These are phyloP conservation scores for Leucocoprinus leucothites DNA, from an alignment of 768 basidiomycete genomes.

Conservation along the genomic window DNA sequence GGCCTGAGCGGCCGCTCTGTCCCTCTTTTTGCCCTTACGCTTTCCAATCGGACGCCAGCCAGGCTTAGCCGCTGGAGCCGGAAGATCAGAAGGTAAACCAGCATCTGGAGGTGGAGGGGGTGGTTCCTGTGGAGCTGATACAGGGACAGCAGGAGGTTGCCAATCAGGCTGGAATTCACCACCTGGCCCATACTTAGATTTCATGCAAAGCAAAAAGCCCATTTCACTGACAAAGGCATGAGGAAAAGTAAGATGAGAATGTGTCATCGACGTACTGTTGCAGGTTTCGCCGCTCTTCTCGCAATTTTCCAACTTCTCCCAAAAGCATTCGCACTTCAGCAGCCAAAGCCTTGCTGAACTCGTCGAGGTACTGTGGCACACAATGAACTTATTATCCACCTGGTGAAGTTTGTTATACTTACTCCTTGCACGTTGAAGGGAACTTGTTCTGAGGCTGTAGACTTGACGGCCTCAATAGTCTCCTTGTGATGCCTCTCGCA, in stretches of 20 bases:
- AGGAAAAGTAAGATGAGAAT: background rate
- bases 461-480: constrained; percentile 61
- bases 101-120: constrained; percentile 35
- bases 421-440: constrained; percentile 85
- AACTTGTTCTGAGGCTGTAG: constrained; percentile 73
- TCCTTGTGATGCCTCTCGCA: constrained; percentile 62
- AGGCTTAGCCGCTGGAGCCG: background rate
- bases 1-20: constrained; percentile 18
- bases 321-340: constrained; percentile 82
- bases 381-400: background rate
- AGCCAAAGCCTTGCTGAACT: constrained; percentile 83
- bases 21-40: constrained; percentile 27
- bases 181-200: constrained; percentile 78
- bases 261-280: constrained; percentile 59
- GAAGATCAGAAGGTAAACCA: constrained; percentile 22
- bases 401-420: constrained; percentile 23
- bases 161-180: constrained; percentile 86
- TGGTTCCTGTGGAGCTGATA: constrained; percentile 39
- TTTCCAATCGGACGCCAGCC: constrained; percentile 10
- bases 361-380: constrained; percentile 67
- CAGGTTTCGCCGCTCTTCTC: constrained; percentile 72
- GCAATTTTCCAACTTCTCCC: constrained; percentile 78
- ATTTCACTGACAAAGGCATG: constrained; percentile 53
- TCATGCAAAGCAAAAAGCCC: constrained; percentile 65
- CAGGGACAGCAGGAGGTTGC: constrained; percentile 34